These are phyloP conservation scores for Phytophthora pisi DNA, from an alignment of 352 stramenopile species.

Conservation along the genomic window DNA sequence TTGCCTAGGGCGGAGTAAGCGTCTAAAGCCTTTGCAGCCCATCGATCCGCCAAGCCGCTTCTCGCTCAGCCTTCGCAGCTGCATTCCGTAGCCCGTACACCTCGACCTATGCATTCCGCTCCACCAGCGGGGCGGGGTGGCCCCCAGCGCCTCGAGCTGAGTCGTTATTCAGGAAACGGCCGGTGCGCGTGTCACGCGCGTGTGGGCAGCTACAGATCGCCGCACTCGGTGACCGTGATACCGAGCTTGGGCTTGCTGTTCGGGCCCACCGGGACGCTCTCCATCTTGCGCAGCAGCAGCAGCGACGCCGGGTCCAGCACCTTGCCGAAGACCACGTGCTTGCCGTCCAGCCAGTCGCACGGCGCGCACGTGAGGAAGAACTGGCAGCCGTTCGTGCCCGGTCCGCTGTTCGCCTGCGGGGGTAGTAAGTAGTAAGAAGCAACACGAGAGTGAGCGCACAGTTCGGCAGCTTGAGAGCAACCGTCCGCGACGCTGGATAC, in stretches of 20 bases:
- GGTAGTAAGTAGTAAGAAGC: neutral
- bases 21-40: neutral
- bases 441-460: slow-evolving; percentile 3
- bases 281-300: slow-evolving; percentile 90
- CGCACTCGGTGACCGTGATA: slow-evolving; percentile 89
- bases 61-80: too few relatives aligned
- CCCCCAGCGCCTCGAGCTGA: neutral
- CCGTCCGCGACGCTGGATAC: neutral
- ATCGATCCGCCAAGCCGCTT: neutral
- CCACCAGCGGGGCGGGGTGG: neutral
- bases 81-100: neutral
- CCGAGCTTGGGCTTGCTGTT: slow-evolving; percentile 90
- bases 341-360: slow-evolving; percentile 95
- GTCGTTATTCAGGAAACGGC: neutral
- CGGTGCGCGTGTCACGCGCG: neutral
- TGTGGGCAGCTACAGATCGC: slow-evolving; percentile 70
- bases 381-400: slow-evolving; percentile 94
- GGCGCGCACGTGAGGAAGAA: slow-evolving; percentile 96
- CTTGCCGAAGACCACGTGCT: slow-evolving; percentile 98
- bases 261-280: slow-evolving; percentile 85
- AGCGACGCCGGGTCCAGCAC: slow-evolving; percentile 88
- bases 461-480: neutral
- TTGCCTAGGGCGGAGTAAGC: too few relatives aligned
- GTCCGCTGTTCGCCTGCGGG: slow-evolving; percentile 91
- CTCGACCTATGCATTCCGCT: neutral